Evolutionary conservation across 345 rosid species (phyloP), one percentile per base, ranked within the genome.

Genomic region (Pelargonium nanum): DNA sequence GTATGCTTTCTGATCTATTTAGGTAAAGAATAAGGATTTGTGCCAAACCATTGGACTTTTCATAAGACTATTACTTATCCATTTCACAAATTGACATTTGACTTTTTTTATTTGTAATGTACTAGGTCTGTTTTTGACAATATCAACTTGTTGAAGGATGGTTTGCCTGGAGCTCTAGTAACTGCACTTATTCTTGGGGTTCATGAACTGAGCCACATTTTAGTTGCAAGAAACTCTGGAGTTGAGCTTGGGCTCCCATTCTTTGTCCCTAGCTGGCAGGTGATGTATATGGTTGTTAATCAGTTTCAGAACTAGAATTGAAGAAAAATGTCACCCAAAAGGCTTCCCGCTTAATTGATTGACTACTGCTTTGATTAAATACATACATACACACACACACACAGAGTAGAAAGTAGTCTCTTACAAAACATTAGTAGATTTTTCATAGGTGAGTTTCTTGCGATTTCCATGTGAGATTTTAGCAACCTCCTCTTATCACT

Each of bases 201-300:
- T 57, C 97, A 92, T 61, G 98, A 92, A 67, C 56, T 92, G 53
- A 76, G 86, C 76, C 97, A 89, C 79, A 74, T 82, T 57, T 26
- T 89, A 60, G 91, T 76, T 28, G 96, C 91, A 15, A 81, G 78
- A 28, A 78, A 70, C 74, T 26, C 66, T 56, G 85, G 89, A 51
- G 77, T 89, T 57, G 79, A 80, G 81, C 95, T 92, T 44, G 91
- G 93, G 62, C 85, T 92, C 63, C 98, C 97, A 2, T 92, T 74
- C 80, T 89, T 92, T 73, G 89, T 92, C 71, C 96, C 98, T 24
- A 89, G 98, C 75, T 87, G 89, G 98, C 98, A 92, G 93, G 95
- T 92, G 78, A 83, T 53, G 57, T 58, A 30, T 55, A 23, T 19
- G 9, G 21, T 66, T 63, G 21, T 62, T 48, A 50, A 45, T n/a